These are phyloP conservation scores for Malus orientalis DNA, from an alignment of 306 rosid genomes.

Conservation along the genomic window DNA sequence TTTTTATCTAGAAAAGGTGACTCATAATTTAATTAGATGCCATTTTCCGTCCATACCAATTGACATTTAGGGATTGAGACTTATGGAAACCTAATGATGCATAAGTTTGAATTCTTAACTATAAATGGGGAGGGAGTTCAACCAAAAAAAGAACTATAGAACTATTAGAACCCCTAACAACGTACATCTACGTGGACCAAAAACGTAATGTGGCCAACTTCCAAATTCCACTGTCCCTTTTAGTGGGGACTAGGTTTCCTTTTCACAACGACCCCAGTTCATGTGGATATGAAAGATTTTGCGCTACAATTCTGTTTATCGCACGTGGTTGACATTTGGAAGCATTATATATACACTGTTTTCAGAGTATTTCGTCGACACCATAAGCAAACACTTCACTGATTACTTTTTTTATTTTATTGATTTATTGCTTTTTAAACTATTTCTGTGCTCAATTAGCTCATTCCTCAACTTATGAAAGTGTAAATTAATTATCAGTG, in stretches of 20 bases:
- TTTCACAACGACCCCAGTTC: neutral
- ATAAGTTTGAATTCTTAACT: neutral
- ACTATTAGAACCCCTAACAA: neutral
- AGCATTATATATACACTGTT: neutral
- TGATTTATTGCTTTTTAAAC: neutral
- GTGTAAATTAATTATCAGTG: too few relatives aligned
- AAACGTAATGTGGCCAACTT: neutral
- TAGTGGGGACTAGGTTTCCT: slow-evolving; percentile 5
- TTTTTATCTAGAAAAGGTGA: neutral
- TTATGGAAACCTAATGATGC: neutral
- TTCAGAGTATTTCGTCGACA: neutral
- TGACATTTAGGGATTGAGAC: neutral
- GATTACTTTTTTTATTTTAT: too few relatives aligned
- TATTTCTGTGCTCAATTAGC: neutral
- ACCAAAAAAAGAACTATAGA: neutral
- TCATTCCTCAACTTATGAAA: neutral
- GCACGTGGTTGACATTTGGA: slow-evolving; percentile 15
- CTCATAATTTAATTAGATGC: too few relatives aligned
- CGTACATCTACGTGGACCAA: neutral
- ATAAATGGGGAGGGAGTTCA: too few relatives aligned
- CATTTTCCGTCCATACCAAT: neutral
- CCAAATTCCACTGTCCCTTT: neutral
- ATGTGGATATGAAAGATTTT: slow-evolving; percentile 1
- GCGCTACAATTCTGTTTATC: neutral
- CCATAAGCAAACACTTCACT: neutral